Conservation (phyloP, 129 eudicot species). For the Centrapalus pauciflorus region DNA sequence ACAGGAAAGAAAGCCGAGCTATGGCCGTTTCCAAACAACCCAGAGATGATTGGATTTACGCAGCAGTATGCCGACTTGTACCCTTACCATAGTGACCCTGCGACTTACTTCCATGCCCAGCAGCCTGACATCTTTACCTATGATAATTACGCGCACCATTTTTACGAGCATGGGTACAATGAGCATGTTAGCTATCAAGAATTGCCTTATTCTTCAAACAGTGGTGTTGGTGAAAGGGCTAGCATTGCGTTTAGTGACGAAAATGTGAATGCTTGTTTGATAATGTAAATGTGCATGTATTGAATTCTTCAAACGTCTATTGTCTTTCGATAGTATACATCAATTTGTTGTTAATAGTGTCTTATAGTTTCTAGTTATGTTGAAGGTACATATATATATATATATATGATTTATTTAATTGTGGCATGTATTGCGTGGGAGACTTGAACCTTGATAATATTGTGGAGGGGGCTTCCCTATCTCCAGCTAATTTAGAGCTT, state of each 20-base stretch:
- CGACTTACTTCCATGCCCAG: constrained; percentile 24
- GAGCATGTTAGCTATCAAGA: constrained; percentile 6
- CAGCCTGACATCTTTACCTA: constrained; percentile 10
- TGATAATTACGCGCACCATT: too few species aligned
- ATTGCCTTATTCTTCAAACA: constrained; percentile 6
- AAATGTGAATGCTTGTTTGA: constrained; percentile 59
- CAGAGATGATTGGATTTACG: constrained; percentile 4
- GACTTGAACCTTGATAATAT: too few species aligned
- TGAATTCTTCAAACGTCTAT: not conserved
- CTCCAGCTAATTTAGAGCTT: too few species aligned
- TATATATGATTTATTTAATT: too few species aligned
- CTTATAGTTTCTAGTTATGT: too few species aligned
- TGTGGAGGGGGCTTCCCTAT: too few species aligned
- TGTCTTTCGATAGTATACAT: too few species aligned
- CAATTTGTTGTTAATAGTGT: too few species aligned
- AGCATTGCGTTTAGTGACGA: constrained; percentile 60
- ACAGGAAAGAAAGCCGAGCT: constrained; percentile 70
- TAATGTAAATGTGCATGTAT: constrained; percentile 40
- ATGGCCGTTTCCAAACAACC: constrained; percentile 74
- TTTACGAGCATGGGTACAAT: not conserved
- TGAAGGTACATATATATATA: too few species aligned
- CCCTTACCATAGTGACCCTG: constrained; percentile 27
- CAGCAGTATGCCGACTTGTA: constrained; percentile 20
- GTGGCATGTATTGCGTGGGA: too few species aligned
- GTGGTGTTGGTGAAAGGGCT: constrained; percentile 17